These are phyloP conservation scores for Hypomontagnella monticulosa DNA, from an alignment of 495 filamentous ascomycete genomes.

Conservation along the genomic window DNA sequence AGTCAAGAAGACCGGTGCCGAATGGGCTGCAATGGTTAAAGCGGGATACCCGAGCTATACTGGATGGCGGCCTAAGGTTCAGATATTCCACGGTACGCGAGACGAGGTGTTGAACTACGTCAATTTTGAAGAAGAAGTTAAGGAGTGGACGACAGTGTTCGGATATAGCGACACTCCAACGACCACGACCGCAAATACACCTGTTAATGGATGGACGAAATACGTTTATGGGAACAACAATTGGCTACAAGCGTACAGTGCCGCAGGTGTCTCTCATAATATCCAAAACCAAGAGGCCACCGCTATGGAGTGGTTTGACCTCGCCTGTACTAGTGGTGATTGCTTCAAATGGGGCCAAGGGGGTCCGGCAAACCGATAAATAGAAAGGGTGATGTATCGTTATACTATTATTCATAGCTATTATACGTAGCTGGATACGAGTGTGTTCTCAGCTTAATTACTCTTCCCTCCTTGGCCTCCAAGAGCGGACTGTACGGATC, in stretches of 20 bases:
- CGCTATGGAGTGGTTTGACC: slow-evolving; percentile 62
- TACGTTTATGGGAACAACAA: slow-evolving; percentile 55
- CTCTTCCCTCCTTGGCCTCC: slow-evolving; percentile 51
- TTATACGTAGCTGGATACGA: too few species aligned
- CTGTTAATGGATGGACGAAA: slow-evolving; percentile 56
- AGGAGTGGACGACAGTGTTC: slow-evolving; percentile 59
- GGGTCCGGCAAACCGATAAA: slow-evolving; percentile 1
- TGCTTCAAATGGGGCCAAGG: slow-evolving; percentile 55
- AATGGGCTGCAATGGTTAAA: slow-evolving; percentile 57
- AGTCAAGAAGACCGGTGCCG: slow-evolving; percentile 48
- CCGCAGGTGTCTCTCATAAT: slow-evolving; percentile 60
- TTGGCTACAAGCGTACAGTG: slow-evolving; percentile 60
- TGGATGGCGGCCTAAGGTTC: slow-evolving; percentile 65
- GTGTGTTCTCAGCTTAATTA: slow-evolving; percentile 25
- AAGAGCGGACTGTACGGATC: slow-evolving; percentile 55
- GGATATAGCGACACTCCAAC: slow-evolving; percentile 43
- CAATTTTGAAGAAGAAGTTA: slow-evolving; percentile 61
- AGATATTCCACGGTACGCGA: slow-evolving; percentile 61
- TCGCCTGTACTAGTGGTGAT: slow-evolving; percentile 42
- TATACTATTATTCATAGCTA: neutral
- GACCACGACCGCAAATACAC: slow-evolving; percentile 46
- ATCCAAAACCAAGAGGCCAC: slow-evolving; percentile 59
- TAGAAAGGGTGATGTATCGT: neutral
- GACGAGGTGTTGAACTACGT: slow-evolving; percentile 60
- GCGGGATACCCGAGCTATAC: slow-evolving; percentile 60